Evolutionary conservation across 1,284 basidiomycete genomes (phyloP).

Genomic region (Pyrrhoderma lamaoense): DNA sequence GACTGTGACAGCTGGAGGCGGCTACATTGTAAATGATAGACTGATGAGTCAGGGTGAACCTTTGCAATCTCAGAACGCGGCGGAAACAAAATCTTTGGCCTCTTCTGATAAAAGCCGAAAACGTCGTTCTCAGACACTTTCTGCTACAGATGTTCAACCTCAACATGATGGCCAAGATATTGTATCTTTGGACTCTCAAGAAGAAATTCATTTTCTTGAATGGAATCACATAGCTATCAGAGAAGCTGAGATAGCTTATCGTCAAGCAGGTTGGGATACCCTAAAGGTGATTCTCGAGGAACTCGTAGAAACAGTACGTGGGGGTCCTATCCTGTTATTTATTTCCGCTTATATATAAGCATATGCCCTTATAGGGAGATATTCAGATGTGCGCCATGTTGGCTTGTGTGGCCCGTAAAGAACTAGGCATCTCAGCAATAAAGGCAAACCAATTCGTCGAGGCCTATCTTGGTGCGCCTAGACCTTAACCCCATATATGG

Average conservation of each 20-base stretch:
- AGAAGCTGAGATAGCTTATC: constrained; percentile 44
- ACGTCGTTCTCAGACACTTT: constrained; percentile 9
- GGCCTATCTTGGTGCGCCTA: constrained; percentile 55
- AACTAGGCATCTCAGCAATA: constrained; percentile 40
- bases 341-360: background rate
- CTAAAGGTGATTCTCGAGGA: constrained; percentile 49
- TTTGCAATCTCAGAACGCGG: background rate
- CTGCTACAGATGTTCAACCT: constrained; percentile 6
- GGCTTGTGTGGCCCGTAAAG: constrained; percentile 47
- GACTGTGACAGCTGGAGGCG: constrained; percentile 48
- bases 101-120: constrained; percentile 12
- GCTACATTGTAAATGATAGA: constrained; percentile 22
- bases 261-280: constrained; percentile 48
- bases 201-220: constrained; percentile 25
- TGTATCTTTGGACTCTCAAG: constrained; percentile 30
- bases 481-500: background rate
- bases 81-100: constrained; percentile 7
- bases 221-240: constrained; percentile 32
- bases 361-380: constrained; percentile 45
- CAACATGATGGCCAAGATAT: constrained; percentile 1
- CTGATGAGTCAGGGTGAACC: constrained; percentile 26
- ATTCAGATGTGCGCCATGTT: constrained; percentile 71
- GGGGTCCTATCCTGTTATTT: background rate
- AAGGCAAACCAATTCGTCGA: constrained; percentile 53
- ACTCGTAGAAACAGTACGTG: constrained; percentile 53